These are phyloP conservation scores for Camellia lanceoleosa DNA, from an alignment of 148 eudicot genomes.

Conservation along the genomic window DNA sequence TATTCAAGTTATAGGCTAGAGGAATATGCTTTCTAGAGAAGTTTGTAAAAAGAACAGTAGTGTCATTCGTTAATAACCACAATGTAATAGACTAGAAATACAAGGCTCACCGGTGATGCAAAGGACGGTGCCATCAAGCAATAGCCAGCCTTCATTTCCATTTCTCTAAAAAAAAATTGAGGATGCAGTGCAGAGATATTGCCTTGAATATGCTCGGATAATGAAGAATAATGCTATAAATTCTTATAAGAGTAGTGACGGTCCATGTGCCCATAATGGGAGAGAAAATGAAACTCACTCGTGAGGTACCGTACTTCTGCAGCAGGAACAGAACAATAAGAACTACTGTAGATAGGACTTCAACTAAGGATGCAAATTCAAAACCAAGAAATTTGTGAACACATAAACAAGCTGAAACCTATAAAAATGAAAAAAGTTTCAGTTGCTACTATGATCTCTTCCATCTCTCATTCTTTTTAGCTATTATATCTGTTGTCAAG, in stretches of 20 bases:
- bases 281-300: slow-evolving; percentile 67
- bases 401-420: not conserved
- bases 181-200: slow-evolving; percentile 50
- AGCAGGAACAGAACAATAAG: slow-evolving; percentile 49
- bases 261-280: slow-evolving; percentile 69
- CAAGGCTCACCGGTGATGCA: slow-evolving; percentile 54
- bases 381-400: not conserved
- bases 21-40: not conserved
- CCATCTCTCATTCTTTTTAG: not conserved
- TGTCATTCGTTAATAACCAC: not conserved
- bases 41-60: not conserved
- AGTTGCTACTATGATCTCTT: not conserved
- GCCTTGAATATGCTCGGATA: slow-evolving; percentile 67
- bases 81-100: not conserved
- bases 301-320: slow-evolving; percentile 57
- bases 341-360: slow-evolving; percentile 42
- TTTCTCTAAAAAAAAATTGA: slow-evolving; percentile 37
- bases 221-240: slow-evolving; percentile 46
- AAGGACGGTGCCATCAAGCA: slow-evolving; percentile 58
- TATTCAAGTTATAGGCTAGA: not conserved
- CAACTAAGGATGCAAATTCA: slow-evolving; percentile 42
- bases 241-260: slow-evolving; percentile 57
- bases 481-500: not conserved
- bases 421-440: not conserved
- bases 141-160: slow-evolving; percentile 54